phyloP scores from a whole-genome alignment of 805 yeast genomes.

The Lipomyces yamadae region DNA sequence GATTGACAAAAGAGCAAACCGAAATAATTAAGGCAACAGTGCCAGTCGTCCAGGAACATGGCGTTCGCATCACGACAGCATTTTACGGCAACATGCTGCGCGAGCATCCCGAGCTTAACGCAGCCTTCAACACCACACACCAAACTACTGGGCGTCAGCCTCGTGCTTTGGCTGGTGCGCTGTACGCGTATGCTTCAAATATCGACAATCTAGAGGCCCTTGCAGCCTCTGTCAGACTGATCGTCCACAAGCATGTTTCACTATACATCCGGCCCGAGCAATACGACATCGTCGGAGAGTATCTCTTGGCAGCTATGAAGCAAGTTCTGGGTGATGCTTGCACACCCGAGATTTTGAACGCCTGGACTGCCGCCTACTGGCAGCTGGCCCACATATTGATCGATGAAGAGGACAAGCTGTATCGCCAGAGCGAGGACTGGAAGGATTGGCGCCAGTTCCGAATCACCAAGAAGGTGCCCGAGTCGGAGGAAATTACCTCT shows the following conservation, averaged over 20 bases:
- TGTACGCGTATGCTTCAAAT: constrained; percentile 64
- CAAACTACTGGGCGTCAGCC: constrained; percentile 65
- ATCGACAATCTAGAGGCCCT: constrained; percentile 64
- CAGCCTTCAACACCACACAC: constrained; percentile 65
- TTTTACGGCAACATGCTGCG: constrained; percentile 63
- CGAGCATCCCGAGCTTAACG: constrained; percentile 58
- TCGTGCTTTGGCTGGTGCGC: constrained; percentile 63
- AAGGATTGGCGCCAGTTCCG: constrained; percentile 60
- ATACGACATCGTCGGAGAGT: constrained; percentile 66
- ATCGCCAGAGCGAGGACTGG: constrained; percentile 57
- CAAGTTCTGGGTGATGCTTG: constrained; percentile 58
- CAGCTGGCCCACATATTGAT: constrained; percentile 66
- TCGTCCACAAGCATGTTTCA: constrained; percentile 70
- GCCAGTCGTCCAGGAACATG: constrained; percentile 63
- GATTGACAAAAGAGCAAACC: constrained; percentile 19
- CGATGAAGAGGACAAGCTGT: constrained; percentile 56
- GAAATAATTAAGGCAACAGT: constrained; percentile 42
- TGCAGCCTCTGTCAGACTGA: constrained; percentile 57
- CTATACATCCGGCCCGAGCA: constrained; percentile 66
- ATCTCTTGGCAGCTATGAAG: constrained; percentile 59
- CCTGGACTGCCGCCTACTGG: constrained; percentile 70
- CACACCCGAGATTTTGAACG: constrained; percentile 60
- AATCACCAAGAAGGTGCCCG: constrained; percentile 51
- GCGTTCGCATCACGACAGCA: constrained; percentile 57
- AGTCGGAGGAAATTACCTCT: constrained; percentile 56